Base-by-base conservation (phyloP, 208 protist species). In the Acanthamoeba healyi region DNA sequence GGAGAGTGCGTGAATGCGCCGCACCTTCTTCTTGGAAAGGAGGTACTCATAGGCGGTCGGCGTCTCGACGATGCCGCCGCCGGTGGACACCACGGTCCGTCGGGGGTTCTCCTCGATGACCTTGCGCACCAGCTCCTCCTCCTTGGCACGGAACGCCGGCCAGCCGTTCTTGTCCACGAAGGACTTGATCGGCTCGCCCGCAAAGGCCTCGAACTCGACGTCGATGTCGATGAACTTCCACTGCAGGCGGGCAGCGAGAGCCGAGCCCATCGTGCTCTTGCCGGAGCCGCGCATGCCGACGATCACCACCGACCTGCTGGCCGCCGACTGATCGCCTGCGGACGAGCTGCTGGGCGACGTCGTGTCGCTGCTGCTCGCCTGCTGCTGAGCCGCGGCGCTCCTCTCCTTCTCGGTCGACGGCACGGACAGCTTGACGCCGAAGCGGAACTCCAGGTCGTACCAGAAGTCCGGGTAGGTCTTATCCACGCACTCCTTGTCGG, bases 401-500 rank as follows among this genome's bases (percentile, higher is more conserved):
- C 46, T 6, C n/a, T 89, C 92, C 7, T 34, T 94, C 49, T 65
- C 63, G 38, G 38, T 49, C 2, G 89, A 38, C 77, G 49, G 90
- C 56, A 49, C 54, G 40, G 36, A 90, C 26, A 81, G 65, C 34
- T 15, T 32, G 38, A 88, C 88, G 65, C 36, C 54, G 88, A 94
- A 81, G 14, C 38, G 54, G 42, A 72, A 79, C 32, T 92, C 94
- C 19, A 97, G 56, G 79, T 97, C 79, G 74, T 97, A 96, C 97
- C 97, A 98, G 94, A 97, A 98, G 17, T 94, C 94, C 0, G 97
- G 97, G 72, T 97, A 98, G 29, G 97, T 98, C 94, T 98, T 98
- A 38, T 97, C 96, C 42, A 97, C 96, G 74, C 97, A 98, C 26
- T 95, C 94, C 77, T 97, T 98, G 84, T 98, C 97, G 6, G 82